phyloP scores from a whole-genome alignment of 768 basidiomycete species.

The Mycena latifolia region DNA sequence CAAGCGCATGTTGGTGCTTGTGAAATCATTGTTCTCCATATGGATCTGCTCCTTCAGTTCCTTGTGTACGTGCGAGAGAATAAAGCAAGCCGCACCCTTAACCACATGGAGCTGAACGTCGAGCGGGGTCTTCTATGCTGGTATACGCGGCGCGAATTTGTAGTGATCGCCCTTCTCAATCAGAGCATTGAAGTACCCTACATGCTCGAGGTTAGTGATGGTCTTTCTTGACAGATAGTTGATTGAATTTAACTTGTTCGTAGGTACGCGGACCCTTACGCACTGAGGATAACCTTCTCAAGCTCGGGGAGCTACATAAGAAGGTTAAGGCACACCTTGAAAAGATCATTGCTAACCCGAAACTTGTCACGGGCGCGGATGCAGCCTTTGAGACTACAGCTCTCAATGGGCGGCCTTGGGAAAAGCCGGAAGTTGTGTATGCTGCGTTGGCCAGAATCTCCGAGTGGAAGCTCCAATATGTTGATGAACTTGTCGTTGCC shows the following conservation, averaged over 20 bases:
- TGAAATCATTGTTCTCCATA: constrained; percentile 31
- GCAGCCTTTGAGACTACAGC: background rate
- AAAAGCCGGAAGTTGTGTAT: constrained; percentile 30
- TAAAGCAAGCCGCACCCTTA: constrained; percentile 35
- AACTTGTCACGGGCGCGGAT: constrained; percentile 5
- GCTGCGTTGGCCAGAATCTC: constrained; percentile 4
- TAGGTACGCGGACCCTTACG: constrained; percentile 21
- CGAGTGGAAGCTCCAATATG: constrained; percentile 11
- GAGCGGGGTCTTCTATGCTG: constrained; percentile 28
- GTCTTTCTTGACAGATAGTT: too few relatives aligned
- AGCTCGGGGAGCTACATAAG: constrained; percentile 32
- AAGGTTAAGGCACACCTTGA: constrained; percentile 20
- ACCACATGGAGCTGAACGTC: constrained; percentile 41
- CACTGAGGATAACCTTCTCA: constrained; percentile 31
- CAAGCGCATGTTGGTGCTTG: constrained; percentile 39
- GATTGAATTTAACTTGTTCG: too few relatives aligned
- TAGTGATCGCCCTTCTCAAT: constrained; percentile 25
- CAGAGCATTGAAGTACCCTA: constrained; percentile 36
- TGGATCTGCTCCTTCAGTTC: constrained; percentile 33
- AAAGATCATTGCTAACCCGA: constrained; percentile 24
- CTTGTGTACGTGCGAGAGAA: constrained; percentile 36
- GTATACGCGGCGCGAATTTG: constrained; percentile 14
- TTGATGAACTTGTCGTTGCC: constrained; percentile 10
- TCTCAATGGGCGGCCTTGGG: constrained; percentile 30
- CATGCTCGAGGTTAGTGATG: too few relatives aligned